Evolutionary conservation across 805 yeast species (phyloP), one percentile per base, ranked within the genome.

Genomic region (Ogataea henricii): DNA sequence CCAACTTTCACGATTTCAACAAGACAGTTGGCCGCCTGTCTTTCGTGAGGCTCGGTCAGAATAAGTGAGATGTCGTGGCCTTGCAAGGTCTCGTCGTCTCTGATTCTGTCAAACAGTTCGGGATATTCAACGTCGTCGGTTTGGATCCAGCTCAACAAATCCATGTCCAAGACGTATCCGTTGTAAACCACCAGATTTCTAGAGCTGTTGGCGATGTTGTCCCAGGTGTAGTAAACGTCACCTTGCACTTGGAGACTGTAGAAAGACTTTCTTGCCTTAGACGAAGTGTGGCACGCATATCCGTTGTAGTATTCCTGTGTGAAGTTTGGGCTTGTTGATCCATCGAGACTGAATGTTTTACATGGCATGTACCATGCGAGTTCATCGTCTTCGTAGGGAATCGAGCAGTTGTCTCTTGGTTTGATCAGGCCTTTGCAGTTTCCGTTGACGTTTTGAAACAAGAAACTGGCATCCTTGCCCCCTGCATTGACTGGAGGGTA

Each of bases 301-400:
- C 97, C 97, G 40, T 74, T 69, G 64, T 90, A 91, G 62, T 82
- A 82, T 17, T 74, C 76, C 23, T 70, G 65, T 1, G 90, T 79
- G 53, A 76, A 76, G 63, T 87, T 87, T 33, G 88, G 87, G 23
- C 67, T 47, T 2, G 87, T 66, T 1, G 94, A 76, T 4, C 96
- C 96, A 63, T 89, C 88, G 56, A 81, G 85, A 35, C 71, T 67
- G 45, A 79, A 71, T 26, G 87, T 52, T 57, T 84, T 82, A 72
- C 99, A 94, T 3, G 99, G 98, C 85, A 91, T 89, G 69, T 94
- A 94, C 96, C 97, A 91, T 14, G 96, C 97, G 56, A 92, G 65
- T 25, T 78, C 74, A 20, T 79, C 83, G 34, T 70, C 74, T 47
- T 78, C 73, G 52, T 72, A 68, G 1, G 97, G 97, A 49, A 91